Percentiles rank a stretch among this genome's conserved stretches.
phyloP scores from a whole-genome alignment of 257 asterid genomes.

The Lithospermum erythrorhizon region DNA sequence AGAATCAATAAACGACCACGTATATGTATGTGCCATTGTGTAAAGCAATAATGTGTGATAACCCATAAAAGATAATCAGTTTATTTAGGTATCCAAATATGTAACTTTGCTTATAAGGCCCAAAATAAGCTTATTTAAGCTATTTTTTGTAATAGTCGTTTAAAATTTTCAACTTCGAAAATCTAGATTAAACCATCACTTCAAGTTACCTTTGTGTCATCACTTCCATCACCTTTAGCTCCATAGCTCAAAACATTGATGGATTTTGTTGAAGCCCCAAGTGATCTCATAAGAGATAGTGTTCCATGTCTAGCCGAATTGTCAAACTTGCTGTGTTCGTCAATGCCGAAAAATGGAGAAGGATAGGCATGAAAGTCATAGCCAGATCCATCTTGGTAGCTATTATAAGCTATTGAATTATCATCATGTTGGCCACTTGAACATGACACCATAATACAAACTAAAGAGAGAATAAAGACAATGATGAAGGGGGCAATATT shows the following conservation, averaged over 20 bases:
- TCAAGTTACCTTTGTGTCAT: constrained; percentile 21
- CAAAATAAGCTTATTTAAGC: no score
- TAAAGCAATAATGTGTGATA: no score
- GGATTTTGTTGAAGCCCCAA: background rate
- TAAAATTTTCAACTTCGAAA: no score
- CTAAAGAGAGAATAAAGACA: background rate
- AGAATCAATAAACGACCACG: no score
- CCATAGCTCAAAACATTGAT: constrained; percentile 21
- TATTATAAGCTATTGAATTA: background rate
- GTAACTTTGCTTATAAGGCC: background rate
- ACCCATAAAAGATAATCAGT: background rate
- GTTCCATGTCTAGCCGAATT: background rate
- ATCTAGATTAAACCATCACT: background rate
- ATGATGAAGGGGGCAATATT: constrained; percentile 4
- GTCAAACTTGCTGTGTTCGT: background rate
- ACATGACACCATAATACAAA: constrained; percentile 1
- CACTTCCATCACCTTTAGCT: constrained; percentile 33
- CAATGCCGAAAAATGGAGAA: constrained; percentile 7
- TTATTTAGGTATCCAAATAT: background rate
- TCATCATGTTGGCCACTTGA: constrained; percentile 2
- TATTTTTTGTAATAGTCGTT: no score
- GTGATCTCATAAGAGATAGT: background rate
- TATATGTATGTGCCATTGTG: background rate
- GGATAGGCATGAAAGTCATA: constrained; percentile 8
- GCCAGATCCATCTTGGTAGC: constrained; percentile 5